These are phyloP conservation scores for Xylariaceae sp. DNA, from an alignment of 2,329 filamentous ascomycete species.

Conservation along the genomic window DNA sequence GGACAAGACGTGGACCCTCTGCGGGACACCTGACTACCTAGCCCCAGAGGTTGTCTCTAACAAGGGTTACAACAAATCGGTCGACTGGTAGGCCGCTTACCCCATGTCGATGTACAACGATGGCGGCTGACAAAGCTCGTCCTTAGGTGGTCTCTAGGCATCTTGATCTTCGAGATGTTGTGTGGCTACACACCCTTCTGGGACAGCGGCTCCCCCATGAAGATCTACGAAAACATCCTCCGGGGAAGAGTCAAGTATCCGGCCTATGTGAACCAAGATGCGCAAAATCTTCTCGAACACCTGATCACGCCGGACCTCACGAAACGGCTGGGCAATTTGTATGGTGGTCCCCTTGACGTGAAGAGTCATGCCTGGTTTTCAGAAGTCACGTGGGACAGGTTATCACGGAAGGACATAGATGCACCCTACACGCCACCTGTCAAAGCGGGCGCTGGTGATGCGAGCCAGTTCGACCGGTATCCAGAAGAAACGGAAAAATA, in stretches of 20 bases:
- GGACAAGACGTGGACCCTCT: conserved; percentile 98
- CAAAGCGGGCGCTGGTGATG: conserved; percentile 86
- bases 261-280: conserved; percentile 88
- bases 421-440: conserved; percentile 96
- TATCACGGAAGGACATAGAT: conserved; percentile 94
- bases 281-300: conserved; percentile 83
- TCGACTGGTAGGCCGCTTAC: conserved; percentile 91
- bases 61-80: conserved; percentile 99
- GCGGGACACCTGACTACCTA: conserved; percentile 94
- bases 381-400: conserved; percentile 94
- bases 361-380: conserved; percentile 95
- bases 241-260: conserved; percentile 95
- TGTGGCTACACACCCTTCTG: conserved; percentile 99
- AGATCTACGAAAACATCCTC: conserved; percentile 99
- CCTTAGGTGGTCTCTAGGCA: conserved; percentile 96
- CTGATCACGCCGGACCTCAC: conserved; percentile 93
- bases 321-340: conserved; percentile 89
- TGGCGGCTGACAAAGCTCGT: too few relatives aligned
- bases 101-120: too few relatives aligned
- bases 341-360: conserved; percentile 83
- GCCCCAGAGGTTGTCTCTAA: conserved; percentile 98
- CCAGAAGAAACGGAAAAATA: conserved; percentile 95
- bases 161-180: conserved; percentile 98
- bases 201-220: conserved; percentile 96
- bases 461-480: conserved; percentile 96